Percentiles rank a stretch among this genome's conserved stretches.
These are phyloP conservation scores for Oryza meridionalis DNA, from an alignment of 176 grass and related monocot species.

Conservation along the genomic window DNA sequence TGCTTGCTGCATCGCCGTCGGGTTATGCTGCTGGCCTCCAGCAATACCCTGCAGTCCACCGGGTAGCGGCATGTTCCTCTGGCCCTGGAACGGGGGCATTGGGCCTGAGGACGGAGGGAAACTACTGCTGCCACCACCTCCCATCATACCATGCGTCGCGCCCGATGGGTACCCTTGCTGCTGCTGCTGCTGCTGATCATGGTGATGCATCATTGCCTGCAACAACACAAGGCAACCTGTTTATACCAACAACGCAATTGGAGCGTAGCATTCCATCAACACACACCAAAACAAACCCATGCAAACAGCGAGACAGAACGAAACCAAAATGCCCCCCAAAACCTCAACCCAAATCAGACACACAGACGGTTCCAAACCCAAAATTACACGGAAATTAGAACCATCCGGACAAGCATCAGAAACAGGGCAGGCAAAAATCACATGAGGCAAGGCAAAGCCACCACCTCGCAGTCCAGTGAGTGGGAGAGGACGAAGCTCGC, in stretches of 20 bases:
- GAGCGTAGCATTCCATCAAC: not conserved
- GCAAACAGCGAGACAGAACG: not conserved
- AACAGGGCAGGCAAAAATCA: not conserved
- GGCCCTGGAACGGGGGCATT: slow-evolving; percentile 44
- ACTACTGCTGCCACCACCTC: slow-evolving; percentile 34
- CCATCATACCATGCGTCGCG: slow-evolving; percentile 53
- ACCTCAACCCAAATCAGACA: not conserved
- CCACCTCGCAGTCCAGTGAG: slow-evolving; percentile 2
- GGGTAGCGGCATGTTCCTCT: slow-evolving; percentile 46
- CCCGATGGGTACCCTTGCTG: slow-evolving; percentile 53
- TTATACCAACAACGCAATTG: not conserved
- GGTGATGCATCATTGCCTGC: slow-evolving; percentile 67
- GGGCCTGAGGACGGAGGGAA: slow-evolving; percentile 54
- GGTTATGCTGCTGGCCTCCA: slow-evolving; percentile 46
- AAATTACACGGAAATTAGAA: not conserved
- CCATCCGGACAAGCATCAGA: not conserved
- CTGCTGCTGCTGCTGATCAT: slow-evolving; percentile 57
- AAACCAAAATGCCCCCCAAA: not conserved
- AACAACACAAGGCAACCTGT: not conserved
- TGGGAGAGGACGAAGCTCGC: not conserved
- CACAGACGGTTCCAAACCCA: not conserved
- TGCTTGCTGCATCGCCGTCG: slow-evolving; percentile 67
- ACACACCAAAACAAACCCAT: not conserved
- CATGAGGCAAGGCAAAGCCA: not conserved
- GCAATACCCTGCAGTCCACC: slow-evolving; percentile 45